Evolutionary conservation across 2,329 filamentous ascomycete species (phyloP), one percentile per base, ranked within the genome.

Genomic region (Fusarium torulosum): DNA sequence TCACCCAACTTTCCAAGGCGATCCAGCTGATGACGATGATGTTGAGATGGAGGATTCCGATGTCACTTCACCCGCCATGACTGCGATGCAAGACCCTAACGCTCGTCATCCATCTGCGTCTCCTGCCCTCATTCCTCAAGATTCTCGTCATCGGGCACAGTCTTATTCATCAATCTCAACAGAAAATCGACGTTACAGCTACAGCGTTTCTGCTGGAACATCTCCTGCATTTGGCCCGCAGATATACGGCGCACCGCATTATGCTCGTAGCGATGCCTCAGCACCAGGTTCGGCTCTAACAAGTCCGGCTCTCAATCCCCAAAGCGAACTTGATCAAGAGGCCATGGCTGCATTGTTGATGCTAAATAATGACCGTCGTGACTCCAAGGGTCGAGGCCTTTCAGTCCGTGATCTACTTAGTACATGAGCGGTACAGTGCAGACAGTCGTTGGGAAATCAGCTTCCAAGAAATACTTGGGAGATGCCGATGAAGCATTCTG

Each of bases 331-430:
- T 6, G 88, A 91, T 65, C 90, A 94, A 63, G 93, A 96, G 76
- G 94, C 93, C 2, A 96, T 93, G 9, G 90, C 93, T 14, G 94
- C 94, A 4, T 78, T 97, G 70, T 79, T 97, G 76, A 97, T 97
- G 94, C 82, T 97, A 60, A 96, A 94, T 69, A 88, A 85, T 53
- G 93, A 96, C 76, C 86, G 92, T 40, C 84, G 92, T 35, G 84
- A 83, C 37, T 81, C 72, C 3, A 74, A 76, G 25, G 81, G 78
- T 11, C 77, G 85, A 50, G 84, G 84, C 1, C 79, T 88, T 76
- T 87, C 85, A 41, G 85, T 88, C 15, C 80, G 80, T 46, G 85
- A 88, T 72, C 72, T 88, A 53, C 74, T 88, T 19, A 87, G 82
- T 64, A 82, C 83, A 19, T 86, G 74, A 84, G 53, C 31, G 38